Evolutionary conservation across 306 rosid genomes (phyloP).

Genomic region (Delonix regia): DNA sequence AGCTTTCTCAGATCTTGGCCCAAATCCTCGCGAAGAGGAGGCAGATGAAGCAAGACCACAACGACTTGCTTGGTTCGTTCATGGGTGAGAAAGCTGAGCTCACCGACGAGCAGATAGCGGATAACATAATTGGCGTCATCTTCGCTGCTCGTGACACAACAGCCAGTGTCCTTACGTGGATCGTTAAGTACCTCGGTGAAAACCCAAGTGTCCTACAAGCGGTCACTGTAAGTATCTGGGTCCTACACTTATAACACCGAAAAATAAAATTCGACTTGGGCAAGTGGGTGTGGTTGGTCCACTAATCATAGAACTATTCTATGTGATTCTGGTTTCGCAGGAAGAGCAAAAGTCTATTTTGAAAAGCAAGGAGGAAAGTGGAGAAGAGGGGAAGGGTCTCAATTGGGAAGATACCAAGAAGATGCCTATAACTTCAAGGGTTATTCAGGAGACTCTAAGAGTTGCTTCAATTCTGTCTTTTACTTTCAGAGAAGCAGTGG

Average conservation of each 20-base stretch:
- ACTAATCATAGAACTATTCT: not conserved
- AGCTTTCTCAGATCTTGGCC: conserved; percentile 75
- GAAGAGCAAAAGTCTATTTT: conserved; percentile 75
- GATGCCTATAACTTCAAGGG: conserved; percentile 86
- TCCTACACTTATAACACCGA: conserved; percentile 29
- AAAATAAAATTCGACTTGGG: not conserved
- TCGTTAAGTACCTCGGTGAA: conserved; percentile 81
- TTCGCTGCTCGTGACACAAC: conserved; percentile 99
- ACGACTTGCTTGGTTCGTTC: conserved; percentile 80
- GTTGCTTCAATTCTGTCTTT: conserved; percentile 90
- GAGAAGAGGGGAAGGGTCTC: conserved; percentile 52
- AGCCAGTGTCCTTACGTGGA: conserved; percentile 95
- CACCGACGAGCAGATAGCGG: conserved; percentile 88
- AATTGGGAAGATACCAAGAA: conserved; percentile 81
- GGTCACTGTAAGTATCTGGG: conserved; percentile 70
- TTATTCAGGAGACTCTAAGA: conserved; percentile 92
- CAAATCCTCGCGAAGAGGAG: conserved; percentile 74
- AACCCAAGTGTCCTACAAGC: conserved; percentile 80
- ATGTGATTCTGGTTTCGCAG: conserved; percentile 41
- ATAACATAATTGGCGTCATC: conserved; percentile 88
- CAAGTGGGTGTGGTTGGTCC: conserved; percentile 14
- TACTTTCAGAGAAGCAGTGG: conserved; percentile 94
- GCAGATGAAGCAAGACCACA: conserved; percentile 52
- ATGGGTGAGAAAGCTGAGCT: conserved; percentile 85
- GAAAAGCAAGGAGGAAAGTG: conserved; percentile 52